Evolutionary conservation across 257 asterid species (phyloP), one percentile per base, ranked within the genome.

Genomic region (Primulina tabacum): DNA sequence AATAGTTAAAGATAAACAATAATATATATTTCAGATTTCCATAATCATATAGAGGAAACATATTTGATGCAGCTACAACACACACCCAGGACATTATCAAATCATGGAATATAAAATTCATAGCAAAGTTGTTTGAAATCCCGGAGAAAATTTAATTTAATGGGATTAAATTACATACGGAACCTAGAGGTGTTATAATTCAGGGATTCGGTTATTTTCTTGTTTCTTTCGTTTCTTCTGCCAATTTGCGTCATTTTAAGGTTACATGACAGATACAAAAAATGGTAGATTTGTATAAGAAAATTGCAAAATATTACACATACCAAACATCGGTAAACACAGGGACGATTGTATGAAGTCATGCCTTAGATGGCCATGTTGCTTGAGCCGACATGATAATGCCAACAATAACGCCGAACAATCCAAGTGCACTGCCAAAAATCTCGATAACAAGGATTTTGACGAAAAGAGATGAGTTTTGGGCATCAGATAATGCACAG

Each of bases 321-420:
- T 64, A 71, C 64, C 56, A 8, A 50, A 66, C 30, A 71, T 10
- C 4, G 55, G 59, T 57, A 37, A 16, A 66, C 21, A 56, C 37
- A 56, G 6, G 30, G 14, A 63, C 43, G 62, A n/a, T 21, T 43
- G 33, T 4, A 20, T 20, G 47, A 37, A 33, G 72, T 84, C 81
- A 79, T 62, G 70, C 82, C 79, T 69, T 82, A 37, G 89, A 47
- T 29, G 95, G 96, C 92, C 95, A 89, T 73, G 95, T 82, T 69
- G 96, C 96, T 82, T 87, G 96, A 65, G 96, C 95, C 1, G 95
- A 89, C 90, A 87, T 89, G 80, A 89, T 89, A 75, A 89, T 87
- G 79, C 95, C 95, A 62, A 87, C 95, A 40, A 87, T 87, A 43
- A 87, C 95, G 10, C 95, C 95, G 8, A 89, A 89, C 68, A 89